Base-by-base conservation (phyloP, 257 asterid genomes). In the Nicotiana benthamiana region DNA sequence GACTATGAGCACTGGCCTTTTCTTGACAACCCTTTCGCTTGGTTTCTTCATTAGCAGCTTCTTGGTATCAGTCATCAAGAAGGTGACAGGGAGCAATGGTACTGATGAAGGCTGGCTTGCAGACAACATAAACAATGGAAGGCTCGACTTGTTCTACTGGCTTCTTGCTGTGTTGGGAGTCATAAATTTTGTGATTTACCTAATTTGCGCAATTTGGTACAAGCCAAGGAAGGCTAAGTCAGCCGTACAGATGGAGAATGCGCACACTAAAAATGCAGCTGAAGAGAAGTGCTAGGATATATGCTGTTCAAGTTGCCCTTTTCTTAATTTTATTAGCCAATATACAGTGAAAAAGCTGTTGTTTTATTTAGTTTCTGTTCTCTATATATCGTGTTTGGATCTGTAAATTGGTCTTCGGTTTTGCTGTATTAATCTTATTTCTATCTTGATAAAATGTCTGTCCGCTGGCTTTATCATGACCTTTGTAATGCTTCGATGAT, bases 1-100 rank as follows among this genome's bases (percentile, higher is more conserved):
- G 75, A 89, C 98, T 0, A 90, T 90, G 94, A 94, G 98, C 89
- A 94, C 98, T 0, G 98, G 97, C 18, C 94, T 94, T 20, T 94
- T 94, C 89, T 77, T 94, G 80, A 89, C 97, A 0, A 94, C 98
- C 0, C 90, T 93, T 5, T 90, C 98, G 0, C 92, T 93, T 0
- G 98, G 98, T 0, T 94, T 93, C 83, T 91, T 94, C 56, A 83
- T 93, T 9, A 94, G 97, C 75, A 93, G 97, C 80, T 88, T 94
- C 74, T 75, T 94, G 46, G 98, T 94, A 1, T 88, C 92, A 0
- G 86, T 93, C 0, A 86, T 94, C 15, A 90, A 89, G 86, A 90
- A 88, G 86, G 93, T 86, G 59, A 92, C 93, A 0, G 75, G 84
- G 1, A 79, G 88, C 74, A n/a, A 54, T n/a, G 4, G 10, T 54